Conservation (phyloP, 192 early-diverging fungal species). For the Rhizoclosmatium sp. region DNA sequence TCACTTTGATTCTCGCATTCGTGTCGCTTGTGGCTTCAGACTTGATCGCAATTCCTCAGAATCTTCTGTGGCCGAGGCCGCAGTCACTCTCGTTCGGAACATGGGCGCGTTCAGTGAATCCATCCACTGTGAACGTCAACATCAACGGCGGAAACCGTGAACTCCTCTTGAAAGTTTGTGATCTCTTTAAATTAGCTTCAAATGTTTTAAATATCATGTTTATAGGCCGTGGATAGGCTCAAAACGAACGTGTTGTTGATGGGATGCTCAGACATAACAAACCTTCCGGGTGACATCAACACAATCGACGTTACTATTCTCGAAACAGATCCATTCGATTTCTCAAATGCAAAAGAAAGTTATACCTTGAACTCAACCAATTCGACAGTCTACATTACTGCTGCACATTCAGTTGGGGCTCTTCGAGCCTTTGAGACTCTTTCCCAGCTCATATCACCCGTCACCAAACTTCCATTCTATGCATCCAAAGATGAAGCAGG, state of each 20-base stretch:
- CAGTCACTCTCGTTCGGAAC: background rate
- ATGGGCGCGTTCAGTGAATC: background rate
- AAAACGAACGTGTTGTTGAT: background rate
- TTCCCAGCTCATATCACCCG: slow-evolving; percentile 64
- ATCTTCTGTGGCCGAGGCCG: slow-evolving; percentile 19
- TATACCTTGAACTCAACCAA: slow-evolving; percentile 11
- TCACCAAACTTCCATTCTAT: background rate
- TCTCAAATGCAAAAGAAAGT: slow-evolving; percentile 18
- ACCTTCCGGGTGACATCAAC: background rate
- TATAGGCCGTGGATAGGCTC: background rate
- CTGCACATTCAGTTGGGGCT: slow-evolving; percentile 72
- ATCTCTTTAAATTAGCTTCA: background rate
- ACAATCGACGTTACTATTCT: background rate
- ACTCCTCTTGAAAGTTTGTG: background rate
- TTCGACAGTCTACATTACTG: slow-evolving; percentile 46
- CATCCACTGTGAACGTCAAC: background rate
- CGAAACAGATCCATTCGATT: slow-evolving; percentile 41
- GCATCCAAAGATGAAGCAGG: slow-evolving; percentile 67
- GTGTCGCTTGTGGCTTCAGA: background rate
- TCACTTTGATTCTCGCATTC: background rate
- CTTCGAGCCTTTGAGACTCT: slow-evolving; percentile 76
- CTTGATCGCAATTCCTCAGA: background rate
- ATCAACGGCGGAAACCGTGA: background rate
- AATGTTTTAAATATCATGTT: background rate
- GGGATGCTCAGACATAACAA: background rate